Percentiles rank a stretch among this genome's conserved stretches.
Evolutionary conservation across 257 asterid genomes (phyloP).

Genomic region (Lycium ferocissimum): DNA sequence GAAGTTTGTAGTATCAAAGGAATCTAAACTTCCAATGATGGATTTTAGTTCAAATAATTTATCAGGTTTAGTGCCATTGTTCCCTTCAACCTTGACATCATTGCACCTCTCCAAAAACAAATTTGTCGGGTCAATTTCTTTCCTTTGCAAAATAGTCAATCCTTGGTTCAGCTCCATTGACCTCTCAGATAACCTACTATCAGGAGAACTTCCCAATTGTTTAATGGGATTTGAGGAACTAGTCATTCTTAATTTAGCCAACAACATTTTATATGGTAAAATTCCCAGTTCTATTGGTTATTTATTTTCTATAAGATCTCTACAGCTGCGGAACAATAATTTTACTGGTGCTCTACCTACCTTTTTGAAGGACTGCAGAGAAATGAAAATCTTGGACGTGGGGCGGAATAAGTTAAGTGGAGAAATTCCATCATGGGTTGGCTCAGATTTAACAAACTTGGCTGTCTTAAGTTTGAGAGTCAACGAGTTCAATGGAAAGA

Average conservation of each 20-base stretch:
- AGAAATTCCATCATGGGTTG: constrained; percentile 37
- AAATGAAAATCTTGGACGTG: constrained; percentile 30
- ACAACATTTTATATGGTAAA: too few relatives aligned
- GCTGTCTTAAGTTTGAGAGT: constrained; percentile 27
- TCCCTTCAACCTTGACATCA: background rate
- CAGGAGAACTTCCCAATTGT: too few relatives aligned
- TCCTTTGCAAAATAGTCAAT: constrained; percentile 28
- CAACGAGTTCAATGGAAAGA: constrained; percentile 33
- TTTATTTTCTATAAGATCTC: too few relatives aligned
- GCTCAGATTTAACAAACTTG: background rate
- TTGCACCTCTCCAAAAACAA: constrained; percentile 35
- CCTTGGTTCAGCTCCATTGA: too few relatives aligned
- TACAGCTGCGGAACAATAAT: constrained; percentile 37
- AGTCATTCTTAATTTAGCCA: too few relatives aligned
- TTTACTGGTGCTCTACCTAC: constrained; percentile 38
- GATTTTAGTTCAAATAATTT: constrained; percentile 40
- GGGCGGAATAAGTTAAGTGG: constrained; percentile 37
- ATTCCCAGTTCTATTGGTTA: too few relatives aligned
- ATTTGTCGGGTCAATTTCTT: constrained; percentile 33
- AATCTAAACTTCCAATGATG: background rate
- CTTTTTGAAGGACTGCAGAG: background rate
- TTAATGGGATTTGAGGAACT: too few relatives aligned
- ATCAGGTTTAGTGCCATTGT: constrained; percentile 33
- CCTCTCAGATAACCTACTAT: too few relatives aligned
- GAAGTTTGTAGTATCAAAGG: too few relatives aligned